Conservation (phyloP, 163 green algal species). For the Scenedesmus sp. region DNA sequence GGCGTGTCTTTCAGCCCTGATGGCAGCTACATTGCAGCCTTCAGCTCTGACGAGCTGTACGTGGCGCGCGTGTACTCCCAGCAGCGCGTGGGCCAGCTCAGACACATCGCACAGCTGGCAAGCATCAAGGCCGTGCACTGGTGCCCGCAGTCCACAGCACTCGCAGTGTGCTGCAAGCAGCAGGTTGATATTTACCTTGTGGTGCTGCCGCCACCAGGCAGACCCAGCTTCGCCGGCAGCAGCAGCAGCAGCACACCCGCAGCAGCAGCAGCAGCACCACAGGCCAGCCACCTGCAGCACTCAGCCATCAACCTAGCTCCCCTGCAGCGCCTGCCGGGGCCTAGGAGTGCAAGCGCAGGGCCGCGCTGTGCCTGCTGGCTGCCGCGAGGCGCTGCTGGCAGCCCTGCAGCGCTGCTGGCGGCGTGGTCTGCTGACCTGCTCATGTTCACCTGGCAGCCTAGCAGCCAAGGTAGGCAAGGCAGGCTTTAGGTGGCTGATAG, state of each 20-base stretch:
- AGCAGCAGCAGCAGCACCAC: slow-evolving; percentile 6
- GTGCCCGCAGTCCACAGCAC: neutral
- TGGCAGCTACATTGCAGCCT: slow-evolving; percentile 14
- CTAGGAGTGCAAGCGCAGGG: neutral
- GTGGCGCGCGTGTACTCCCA: neutral
- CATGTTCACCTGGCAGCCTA: slow-evolving; percentile 25
- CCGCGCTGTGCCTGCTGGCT: slow-evolving; percentile 23
- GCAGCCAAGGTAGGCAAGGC: neutral
- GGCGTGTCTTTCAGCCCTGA: slow-evolving; percentile 17
- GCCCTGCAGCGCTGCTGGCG: slow-evolving; percentile 23
- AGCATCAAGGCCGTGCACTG: neutral
- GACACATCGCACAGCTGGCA: neutral
- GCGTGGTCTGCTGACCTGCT: slow-evolving; percentile 25
- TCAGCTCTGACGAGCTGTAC: neutral
- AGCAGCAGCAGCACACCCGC: neutral
- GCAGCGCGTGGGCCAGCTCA: neutral
- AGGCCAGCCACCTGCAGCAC: neutral
- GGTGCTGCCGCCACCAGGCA: neutral
- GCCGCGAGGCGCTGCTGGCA: neutral
- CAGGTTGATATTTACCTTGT: neutral
- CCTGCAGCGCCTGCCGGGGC: slow-evolving; percentile 27
- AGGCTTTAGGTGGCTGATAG: neutral
- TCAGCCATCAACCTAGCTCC: neutral
- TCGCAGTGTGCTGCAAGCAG: slow-evolving; percentile 34
- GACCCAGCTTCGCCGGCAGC: neutral